Base-by-base conservation (phyloP, 495 filamentous ascomycete species). In the Penicillium bialowiezense region DNA sequence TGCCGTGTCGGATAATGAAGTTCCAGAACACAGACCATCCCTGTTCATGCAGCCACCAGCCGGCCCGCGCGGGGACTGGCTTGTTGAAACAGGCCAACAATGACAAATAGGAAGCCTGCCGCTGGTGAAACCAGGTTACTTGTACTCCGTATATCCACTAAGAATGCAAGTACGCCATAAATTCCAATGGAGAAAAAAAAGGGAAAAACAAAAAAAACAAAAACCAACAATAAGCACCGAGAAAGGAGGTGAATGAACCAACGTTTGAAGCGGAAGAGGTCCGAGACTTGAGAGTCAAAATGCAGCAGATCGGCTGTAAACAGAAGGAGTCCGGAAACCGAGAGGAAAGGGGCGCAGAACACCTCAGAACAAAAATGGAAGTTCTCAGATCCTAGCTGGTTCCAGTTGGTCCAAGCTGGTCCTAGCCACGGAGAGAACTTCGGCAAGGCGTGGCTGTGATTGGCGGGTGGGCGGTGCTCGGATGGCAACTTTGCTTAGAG, bases 381-480 rank as follows among this genome's bases (percentile, higher is more conserved):
- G 28, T 37, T 46, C 44, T 14, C 21, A 28, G 12, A 28, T 38
- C 10, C 34, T 29, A 9, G 41, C 42, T n/a, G n/a, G 37, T 42
- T 56, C 44, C 40, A 48, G 8, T 40, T n/a, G n/a, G n/a, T n/a
- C n/a, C n/a, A n/a, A n/a, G n/a, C n/a, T n/a, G n/a, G n/a, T n/a
- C n/a, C n/a, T n/a, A n/a, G n/a, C n/a, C n/a, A n/a, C n/a, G 32
- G 24, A 12, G 54, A 8, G 23, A 26, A 26, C 41, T 65, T 75
- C 72, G 72, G 70, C 60, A 73, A 75, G 40, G 33, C 34, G 29
- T 15, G 2, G 12, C 15, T 59, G 31, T 72, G 65, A 75, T 75
- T 75, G 70, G 68, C 41, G 40, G 49, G 17, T 13, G 15, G 10
- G 28, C 6, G 34, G 57, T 44, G 57, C 57, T 58, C 57, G 58